Base-by-base conservation (phyloP, 306 rosid genomes). In the Lotus japonicus region DNA sequence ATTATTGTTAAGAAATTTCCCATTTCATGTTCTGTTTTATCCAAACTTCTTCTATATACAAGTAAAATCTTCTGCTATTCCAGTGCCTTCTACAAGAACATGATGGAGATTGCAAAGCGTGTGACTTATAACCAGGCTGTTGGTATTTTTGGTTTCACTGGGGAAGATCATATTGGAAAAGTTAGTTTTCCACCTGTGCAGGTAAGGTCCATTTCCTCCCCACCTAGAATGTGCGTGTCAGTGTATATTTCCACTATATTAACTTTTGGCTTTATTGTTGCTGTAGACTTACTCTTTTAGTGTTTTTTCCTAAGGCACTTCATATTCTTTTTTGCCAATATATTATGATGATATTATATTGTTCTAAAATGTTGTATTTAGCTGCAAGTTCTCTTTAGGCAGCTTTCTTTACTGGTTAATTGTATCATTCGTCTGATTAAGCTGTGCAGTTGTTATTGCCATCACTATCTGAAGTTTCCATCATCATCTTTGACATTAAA, bases 81-180 rank as follows among this genome's bases (percentile, higher is more conserved):
- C 85, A 88, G 99, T 59, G 86, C 86, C 18, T 95, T 90, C 82
- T 90, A 95, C 80, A 80, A 79, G 75, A 95, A 95, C 73, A 87
- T 95, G 96, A 85, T 83, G 58, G 73, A 77, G 73, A 85, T 90
- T 55, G 87, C 84, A 54, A 88, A 84, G 79, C 87, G 95, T 50
- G 99, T 95, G 58, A 95, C 97, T 2, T 87, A 85, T 79, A 95
- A 95, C 82, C 89, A 87, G 89, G 95, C 84, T 64, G 95, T 88
- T 10, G 99, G 97, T 53, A 95, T 87, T 36, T 95, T 95, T 73
- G 97, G 99, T 71, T 95, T 95, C 72, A 78, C 80, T 0, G 88
- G 96, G 16, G 99, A 95, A 81, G 97, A 95, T 85, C 91, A 95
- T 58, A 88, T 95, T 64, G 99, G 96, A 52, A 95, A 95, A 88